These are phyloP conservation scores for Rhodotorula diobovata DNA, from an alignment of 768 basidiomycete species.

Conservation along the genomic window DNA sequence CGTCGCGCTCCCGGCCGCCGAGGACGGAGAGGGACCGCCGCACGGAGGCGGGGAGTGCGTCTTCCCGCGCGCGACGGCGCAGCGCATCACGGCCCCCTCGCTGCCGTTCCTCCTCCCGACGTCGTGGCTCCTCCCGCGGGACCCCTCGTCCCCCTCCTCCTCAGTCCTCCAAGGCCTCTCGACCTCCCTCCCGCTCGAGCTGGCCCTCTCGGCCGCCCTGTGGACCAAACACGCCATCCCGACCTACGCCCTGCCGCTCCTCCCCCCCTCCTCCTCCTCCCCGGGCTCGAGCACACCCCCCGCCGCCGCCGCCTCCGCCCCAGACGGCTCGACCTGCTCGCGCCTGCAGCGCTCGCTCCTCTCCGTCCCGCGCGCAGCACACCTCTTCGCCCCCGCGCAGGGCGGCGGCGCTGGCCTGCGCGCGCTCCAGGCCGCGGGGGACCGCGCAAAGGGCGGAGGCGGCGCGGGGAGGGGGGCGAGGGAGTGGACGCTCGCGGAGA, in stretches of 20 bases:
- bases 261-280: neutral
- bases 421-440: neutral
- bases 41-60: neutral
- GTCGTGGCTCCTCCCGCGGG: constrained; percentile 23
- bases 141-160: neutral
- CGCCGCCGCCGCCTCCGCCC: neutral
- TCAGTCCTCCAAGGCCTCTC: constrained; percentile 27
- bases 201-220: constrained; percentile 17
- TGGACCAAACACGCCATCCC: constrained; percentile 32
- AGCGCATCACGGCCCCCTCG: constrained; percentile 11
- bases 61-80: neutral
- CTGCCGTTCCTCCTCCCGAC: constrained; percentile 30
- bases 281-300: neutral
- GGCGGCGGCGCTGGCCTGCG: constrained; percentile 13
- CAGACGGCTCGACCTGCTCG: constrained; percentile 14
- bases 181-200: constrained; percentile 11
- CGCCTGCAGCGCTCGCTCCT: neutral
- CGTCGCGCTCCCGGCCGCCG: constrained; percentile 11
- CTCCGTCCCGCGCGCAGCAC: neutral
- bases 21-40: too few relatives aligned
- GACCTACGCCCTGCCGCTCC: constrained; percentile 15
- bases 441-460: constrained; percentile 10
- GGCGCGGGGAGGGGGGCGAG: neutral
- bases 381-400: neutral
- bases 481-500: neutral